Evolutionary conservation across 148 eudicot species (phyloP).

Genomic region (Cornus kousa): DNA sequence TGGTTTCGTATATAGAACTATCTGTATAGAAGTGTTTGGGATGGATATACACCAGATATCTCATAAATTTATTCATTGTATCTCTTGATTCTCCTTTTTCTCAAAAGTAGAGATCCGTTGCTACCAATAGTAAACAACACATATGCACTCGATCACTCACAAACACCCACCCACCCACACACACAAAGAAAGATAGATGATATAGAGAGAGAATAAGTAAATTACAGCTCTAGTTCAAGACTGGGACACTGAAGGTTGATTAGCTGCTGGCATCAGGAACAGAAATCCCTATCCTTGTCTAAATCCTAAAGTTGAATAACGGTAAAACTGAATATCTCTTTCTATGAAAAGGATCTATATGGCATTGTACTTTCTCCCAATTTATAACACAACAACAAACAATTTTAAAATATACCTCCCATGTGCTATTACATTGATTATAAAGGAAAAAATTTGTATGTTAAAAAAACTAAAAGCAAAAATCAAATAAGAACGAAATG

Average conservation of each 20-base stretch:
- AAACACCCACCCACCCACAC: neutral
- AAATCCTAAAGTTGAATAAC: too few species aligned
- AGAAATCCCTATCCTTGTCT: too few species aligned
- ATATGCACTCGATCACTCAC: neutral
- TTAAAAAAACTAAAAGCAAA: too few species aligned
- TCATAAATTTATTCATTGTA: neutral
- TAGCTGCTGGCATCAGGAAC: too few species aligned
- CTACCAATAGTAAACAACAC: neutral
- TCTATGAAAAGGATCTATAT: too few species aligned
- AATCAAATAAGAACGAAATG: neutral
- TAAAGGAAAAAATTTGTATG: too few species aligned
- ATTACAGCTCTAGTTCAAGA: neutral
- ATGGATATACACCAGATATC: neutral
- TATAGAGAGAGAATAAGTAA: neutral
- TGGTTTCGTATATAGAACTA: neutral
- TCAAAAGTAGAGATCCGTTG: neutral
- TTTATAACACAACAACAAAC: too few species aligned
- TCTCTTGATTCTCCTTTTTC: neutral
- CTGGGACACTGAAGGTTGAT: too few species aligned
- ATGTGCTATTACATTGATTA: too few species aligned
- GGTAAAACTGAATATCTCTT: too few species aligned
- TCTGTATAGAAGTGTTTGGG: neutral
- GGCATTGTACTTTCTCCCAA: too few species aligned
- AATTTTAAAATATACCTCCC: too few species aligned
- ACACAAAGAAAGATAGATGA: neutral